These are phyloP conservation scores for Prototheca cutis DNA, from an alignment of 163 green algal species.

Conservation along the genomic window DNA sequence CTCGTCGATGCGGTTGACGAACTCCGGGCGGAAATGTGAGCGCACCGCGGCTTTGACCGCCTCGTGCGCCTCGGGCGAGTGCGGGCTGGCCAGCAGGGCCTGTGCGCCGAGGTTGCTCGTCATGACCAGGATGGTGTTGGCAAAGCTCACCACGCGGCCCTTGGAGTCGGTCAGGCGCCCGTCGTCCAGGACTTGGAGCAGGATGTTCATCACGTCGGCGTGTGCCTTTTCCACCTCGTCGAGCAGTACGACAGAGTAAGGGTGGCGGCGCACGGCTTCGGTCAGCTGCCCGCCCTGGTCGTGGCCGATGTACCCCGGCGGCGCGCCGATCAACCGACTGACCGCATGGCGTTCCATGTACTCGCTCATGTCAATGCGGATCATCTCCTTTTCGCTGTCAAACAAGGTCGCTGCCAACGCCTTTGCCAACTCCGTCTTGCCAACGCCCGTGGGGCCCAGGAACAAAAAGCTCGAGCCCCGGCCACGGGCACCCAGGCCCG, in stretches of 20 bases:
- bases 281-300: slow-evolving; percentile 62
- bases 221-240: slow-evolving; percentile 62
- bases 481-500: slow-evolving; percentile 58
- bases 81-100: slow-evolving; percentile 35
- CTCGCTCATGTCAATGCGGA: slow-evolving; percentile 71
- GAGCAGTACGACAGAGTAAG: slow-evolving; percentile 55
- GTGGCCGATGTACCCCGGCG: slow-evolving; percentile 87
- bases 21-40: slow-evolving; percentile 67
- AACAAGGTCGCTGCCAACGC: slow-evolving; percentile 75
- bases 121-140: slow-evolving; percentile 84
- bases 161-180: slow-evolving; percentile 77
- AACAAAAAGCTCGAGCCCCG: slow-evolving; percentile 87
- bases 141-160: slow-evolving; percentile 72
- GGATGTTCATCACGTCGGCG: slow-evolving; percentile 50
- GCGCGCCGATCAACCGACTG: slow-evolving; percentile 72
- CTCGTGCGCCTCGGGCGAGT: slow-evolving; percentile 11
- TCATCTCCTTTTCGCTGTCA: slow-evolving; percentile 67
- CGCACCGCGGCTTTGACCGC: slow-evolving; percentile 33
- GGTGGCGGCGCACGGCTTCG: slow-evolving; percentile 31
- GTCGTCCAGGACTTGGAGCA: slow-evolving; percentile 73
- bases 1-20: slow-evolving; percentile 61
- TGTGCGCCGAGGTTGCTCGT: slow-evolving; percentile 73
- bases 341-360: slow-evolving; percentile 93
- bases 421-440: slow-evolving; percentile 92
- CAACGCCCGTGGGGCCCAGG: slow-evolving; percentile 75